These are phyloP conservation scores for Marchantia polymorpha DNA, from an alignment of 225 moss, liverwort and hornwort species.

Conservation along the genomic window DNA sequence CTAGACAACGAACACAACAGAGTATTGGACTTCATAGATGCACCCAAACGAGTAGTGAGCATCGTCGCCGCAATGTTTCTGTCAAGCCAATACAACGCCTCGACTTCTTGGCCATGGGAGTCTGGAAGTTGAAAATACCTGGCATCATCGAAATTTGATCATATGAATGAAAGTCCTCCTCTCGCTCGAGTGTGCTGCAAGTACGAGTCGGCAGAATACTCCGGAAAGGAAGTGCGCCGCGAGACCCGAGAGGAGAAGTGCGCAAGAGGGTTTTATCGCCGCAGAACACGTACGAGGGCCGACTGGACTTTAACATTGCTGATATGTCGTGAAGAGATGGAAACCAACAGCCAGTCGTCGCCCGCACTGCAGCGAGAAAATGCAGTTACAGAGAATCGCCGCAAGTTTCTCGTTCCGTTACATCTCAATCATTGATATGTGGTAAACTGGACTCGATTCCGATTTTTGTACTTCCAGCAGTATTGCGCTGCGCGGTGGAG, in stretches of 20 bases:
- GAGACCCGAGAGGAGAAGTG: too few relatives aligned
- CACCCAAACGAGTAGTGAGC: background rate
- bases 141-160: background rate
- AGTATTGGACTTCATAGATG: background rate
- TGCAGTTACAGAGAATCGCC: slow-evolving; percentile 1
- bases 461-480: background rate
- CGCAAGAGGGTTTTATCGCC: background rate
- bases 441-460: background rate
- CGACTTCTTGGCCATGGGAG: background rate
- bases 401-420: background rate
- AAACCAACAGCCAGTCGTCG: background rate
- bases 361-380: background rate
- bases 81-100: background rate
- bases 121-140: background rate
- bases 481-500: background rate
- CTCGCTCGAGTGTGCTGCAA: background rate
- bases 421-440: background rate
- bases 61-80: background rate
- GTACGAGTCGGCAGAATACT: background rate
- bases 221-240: background rate
- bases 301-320: background rate
- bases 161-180: background rate
- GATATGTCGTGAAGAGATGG: background rate
- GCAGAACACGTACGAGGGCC: background rate
- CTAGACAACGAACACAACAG: background rate